Conservation (phyloP, 129 eudicot genomes). For the Apium graveolens region DNA sequence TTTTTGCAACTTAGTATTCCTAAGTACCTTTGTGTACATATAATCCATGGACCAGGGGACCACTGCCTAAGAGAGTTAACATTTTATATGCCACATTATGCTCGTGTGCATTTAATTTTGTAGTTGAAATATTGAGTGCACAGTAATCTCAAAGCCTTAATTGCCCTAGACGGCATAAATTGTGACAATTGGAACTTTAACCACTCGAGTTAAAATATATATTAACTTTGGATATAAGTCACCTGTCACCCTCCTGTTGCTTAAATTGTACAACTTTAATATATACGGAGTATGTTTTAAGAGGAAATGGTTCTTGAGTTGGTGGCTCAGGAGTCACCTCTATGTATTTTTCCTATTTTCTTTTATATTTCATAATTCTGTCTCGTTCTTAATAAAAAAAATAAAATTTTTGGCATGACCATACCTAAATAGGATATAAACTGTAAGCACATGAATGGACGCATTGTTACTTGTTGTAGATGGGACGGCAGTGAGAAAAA, state of each 20-base stretch:
- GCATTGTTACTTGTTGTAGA: neutral
- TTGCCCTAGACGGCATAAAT: neutral
- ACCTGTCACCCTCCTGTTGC: neutral
- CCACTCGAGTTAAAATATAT: neutral
- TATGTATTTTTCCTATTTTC: neutral
- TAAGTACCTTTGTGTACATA: neutral
- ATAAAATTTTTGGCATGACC: neutral
- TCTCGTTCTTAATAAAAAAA: neutral
- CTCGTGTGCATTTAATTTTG: neutral
- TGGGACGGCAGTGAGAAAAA: neutral
- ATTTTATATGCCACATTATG: neutral
- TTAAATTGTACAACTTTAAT: too few relatives aligned
- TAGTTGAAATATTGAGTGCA: neutral
- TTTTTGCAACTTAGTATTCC: neutral
- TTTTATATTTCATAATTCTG: neutral
- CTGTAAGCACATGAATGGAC: neutral
- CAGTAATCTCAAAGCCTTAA: neutral
- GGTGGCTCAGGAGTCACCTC: neutral
- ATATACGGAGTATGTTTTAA: too few relatives aligned
- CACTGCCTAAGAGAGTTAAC: neutral
- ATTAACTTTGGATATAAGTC: neutral
- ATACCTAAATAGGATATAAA: neutral
- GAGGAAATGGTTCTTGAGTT: neutral
- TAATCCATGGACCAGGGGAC: neutral
- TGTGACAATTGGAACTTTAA: neutral